Evolutionary conservation across 2,329 filamentous ascomycete genomes (phyloP).

Genomic region (Aspergillus pseudonomiae): DNA sequence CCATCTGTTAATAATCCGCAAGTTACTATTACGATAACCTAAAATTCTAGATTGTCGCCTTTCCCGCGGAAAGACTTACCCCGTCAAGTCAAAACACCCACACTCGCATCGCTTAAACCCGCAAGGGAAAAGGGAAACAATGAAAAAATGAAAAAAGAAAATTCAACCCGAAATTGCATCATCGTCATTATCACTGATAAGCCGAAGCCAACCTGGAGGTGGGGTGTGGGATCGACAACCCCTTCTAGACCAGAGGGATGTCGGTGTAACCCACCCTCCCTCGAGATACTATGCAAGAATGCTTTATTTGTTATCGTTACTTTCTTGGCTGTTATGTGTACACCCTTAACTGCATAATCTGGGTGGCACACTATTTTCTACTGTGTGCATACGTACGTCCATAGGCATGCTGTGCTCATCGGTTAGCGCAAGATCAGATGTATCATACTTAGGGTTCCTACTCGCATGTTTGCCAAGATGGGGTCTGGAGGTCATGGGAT

Average conservation of each 20-base stretch:
- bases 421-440: background rate
- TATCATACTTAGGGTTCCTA: background rate
- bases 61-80: conserved; percentile 7
- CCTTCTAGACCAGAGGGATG: background rate
- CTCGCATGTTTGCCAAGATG: background rate
- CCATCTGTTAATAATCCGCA: background rate
- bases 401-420: background rate
- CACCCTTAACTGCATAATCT: background rate
- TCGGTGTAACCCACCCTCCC: background rate
- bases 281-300: background rate
- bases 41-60: background rate
- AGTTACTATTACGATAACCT: background rate
- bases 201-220: background rate
- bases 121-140: background rate
- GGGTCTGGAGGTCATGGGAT: background rate
- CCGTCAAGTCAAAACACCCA: background rate
- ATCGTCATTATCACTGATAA: background rate
- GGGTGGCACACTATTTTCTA: background rate
- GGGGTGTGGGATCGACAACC: background rate
- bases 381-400: background rate
- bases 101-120: background rate
- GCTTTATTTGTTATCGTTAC: background rate
- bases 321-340: background rate
- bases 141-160: background rate
- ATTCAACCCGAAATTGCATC: background rate